Percentiles rank a stretch among this genome's conserved stretches.
These are phyloP conservation scores for Stachybotrys chlorohalonatus DNA, from an alignment of 2,329 filamentous ascomycete species.

Conservation along the genomic window DNA sequence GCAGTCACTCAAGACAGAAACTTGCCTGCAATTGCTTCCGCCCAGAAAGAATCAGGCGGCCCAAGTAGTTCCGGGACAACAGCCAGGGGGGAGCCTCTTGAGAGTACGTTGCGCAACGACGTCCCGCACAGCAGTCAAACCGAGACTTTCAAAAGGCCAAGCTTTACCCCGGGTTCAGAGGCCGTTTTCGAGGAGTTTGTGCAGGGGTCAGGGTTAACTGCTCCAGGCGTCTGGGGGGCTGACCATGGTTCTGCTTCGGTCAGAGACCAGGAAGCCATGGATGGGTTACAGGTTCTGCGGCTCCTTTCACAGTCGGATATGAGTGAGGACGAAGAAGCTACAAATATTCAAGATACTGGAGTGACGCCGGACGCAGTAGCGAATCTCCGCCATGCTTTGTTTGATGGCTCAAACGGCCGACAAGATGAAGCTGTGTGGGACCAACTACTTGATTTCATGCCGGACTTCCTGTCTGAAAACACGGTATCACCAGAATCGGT, in stretches of 20 bases:
- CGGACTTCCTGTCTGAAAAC: conserved; percentile 25
- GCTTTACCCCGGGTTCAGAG: neutral
- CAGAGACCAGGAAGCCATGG: conserved; percentile 18
- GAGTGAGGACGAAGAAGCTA: conserved; percentile 7
- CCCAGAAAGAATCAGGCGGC: conserved; percentile 9
- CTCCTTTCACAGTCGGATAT: conserved; percentile 21
- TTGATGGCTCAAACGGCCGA: conserved; percentile 11
- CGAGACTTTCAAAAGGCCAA: neutral
- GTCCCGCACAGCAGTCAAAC: neutral
- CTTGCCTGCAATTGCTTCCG: conserved; percentile 6
- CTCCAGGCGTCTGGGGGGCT: neutral
- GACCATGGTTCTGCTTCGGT: neutral
- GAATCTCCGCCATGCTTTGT: conserved; percentile 28
- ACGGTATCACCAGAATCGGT: conserved; percentile 3
- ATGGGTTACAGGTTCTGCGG: conserved; percentile 22
- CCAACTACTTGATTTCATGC: conserved; percentile 40
- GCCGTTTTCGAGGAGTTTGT: neutral
- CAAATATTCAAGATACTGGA: conserved; percentile 13
- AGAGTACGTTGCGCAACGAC: neutral
- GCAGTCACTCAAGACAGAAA: conserved; percentile 10
- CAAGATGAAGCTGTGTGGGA: conserved; percentile 24
- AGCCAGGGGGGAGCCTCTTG: neutral
- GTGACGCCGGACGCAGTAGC: conserved; percentile 18
- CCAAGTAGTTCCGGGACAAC: neutral
- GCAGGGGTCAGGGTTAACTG: neutral